phyloP scores from a whole-genome alignment of 2,329 filamentous ascomycete genomes.

The Hymenotorrendiella dingleyae region DNA sequence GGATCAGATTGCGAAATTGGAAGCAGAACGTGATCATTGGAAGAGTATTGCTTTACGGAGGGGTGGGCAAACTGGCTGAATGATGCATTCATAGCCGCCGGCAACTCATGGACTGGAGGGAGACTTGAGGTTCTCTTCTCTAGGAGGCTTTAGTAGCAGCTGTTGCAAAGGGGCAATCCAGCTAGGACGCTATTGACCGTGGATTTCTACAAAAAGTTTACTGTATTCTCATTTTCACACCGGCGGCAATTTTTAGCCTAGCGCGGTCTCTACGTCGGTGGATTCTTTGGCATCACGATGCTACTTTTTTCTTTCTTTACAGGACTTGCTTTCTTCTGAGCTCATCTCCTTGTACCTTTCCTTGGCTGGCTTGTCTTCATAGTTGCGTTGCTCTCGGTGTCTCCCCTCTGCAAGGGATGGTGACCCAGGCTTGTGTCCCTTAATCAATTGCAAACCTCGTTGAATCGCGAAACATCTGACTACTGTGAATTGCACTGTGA shows the following conservation, averaged over 20 bases:
- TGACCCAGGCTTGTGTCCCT: conserved; percentile 19
- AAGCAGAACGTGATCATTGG: conserved; percentile 61
- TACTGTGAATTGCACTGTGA: background rate
- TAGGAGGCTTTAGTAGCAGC: conserved; percentile 28
- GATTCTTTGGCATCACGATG: conserved; percentile 3
- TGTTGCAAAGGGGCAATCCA: conserved; percentile 19
- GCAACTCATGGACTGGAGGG: conserved; percentile 31
- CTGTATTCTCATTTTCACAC: conserved; percentile 14
- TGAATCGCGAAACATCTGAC: background rate
- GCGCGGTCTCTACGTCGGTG: conserved; percentile 3
- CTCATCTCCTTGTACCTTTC: conserved; percentile 3
- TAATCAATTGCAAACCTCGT: conserved; percentile 1
- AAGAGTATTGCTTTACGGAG: conserved; percentile 37
- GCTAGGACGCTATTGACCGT: conserved; percentile 27
- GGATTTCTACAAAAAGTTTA: conserved; percentile 18
- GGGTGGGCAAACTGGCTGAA: conserved; percentile 17
- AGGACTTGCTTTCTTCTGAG: conserved; percentile 3
- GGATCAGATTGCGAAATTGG: conserved; percentile 62
- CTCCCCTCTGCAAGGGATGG: conserved; percentile 27
- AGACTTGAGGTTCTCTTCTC: conserved; percentile 21
- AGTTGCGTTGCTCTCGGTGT: conserved; percentile 22
- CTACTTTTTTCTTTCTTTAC: conserved; percentile 3
- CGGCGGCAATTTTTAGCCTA: conserved; percentile 1
- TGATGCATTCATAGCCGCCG: conserved; percentile 20
- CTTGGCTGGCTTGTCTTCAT: conserved; percentile 9